Evolutionary conservation across 805 yeast genomes (phyloP).

Genomic region (Wickerhamomyces silvicola): DNA sequence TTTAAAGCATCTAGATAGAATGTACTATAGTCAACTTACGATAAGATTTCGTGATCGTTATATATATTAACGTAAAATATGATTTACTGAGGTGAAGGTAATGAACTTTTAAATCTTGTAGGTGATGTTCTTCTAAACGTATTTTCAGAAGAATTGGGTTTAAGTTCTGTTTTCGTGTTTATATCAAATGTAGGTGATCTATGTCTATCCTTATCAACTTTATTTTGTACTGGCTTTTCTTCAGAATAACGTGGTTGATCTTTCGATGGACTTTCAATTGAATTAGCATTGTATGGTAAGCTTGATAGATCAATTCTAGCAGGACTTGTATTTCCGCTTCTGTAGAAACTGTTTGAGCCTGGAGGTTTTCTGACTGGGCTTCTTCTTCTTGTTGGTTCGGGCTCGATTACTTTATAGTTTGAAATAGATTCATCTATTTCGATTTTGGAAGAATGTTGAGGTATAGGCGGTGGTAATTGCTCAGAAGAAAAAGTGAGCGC

Average conservation of each 20-base stretch:
- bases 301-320: slow-evolving; percentile 6
- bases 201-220: slow-evolving; percentile 30
- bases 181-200: slow-evolving; percentile 36
- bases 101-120: slow-evolving; percentile 16
- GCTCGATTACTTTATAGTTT: slow-evolving; percentile 19
- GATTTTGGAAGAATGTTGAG: slow-evolving; percentile 5
- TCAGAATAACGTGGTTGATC: slow-evolving; percentile 1
- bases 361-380: slow-evolving; percentile 20
- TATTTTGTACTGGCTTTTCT: not conserved
- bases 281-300: slow-evolving; percentile 19
- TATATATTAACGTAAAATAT: not conserved
- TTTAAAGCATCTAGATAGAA: slow-evolving; percentile 23
- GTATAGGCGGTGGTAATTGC: slow-evolving; percentile 10
- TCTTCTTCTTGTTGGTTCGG: slow-evolving; percentile 6
- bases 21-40: not conserved
- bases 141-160: slow-evolving; percentile 3
- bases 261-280: slow-evolving; percentile 9
- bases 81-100: slow-evolving; percentile 12
- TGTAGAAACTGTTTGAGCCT: not conserved
- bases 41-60: not conserved
- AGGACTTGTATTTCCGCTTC: slow-evolving; percentile 13
- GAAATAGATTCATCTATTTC: no score
- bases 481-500: slow-evolving; percentile 4
- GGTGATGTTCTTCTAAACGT: slow-evolving; percentile 13
- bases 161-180: slow-evolving; percentile 3